Evolutionary conservation across 108 stramenopile species (phyloP).

Genomic region (Nitzschia palea): DNA sequence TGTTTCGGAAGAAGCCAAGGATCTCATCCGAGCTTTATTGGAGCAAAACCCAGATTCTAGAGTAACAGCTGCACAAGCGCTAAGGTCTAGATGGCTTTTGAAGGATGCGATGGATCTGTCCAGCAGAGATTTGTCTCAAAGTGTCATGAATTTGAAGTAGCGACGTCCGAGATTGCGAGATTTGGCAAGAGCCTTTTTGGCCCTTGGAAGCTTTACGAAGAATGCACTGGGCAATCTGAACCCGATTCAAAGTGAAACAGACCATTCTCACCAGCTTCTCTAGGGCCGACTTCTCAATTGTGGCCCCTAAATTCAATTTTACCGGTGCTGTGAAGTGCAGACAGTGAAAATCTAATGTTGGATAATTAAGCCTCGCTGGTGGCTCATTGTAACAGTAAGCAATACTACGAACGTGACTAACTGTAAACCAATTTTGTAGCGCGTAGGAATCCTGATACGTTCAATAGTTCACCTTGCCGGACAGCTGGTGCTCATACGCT

Average conservation of each 20-base stretch:
- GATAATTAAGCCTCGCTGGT: too few relatives aligned
- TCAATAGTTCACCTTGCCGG: too few relatives aligned
- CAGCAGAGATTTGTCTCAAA: slow-evolving; percentile 45
- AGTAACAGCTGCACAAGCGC: slow-evolving; percentile 56
- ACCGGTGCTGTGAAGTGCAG: too few relatives aligned
- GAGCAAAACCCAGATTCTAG: slow-evolving; percentile 63
- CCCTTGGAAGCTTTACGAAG: slow-evolving; percentile 5
- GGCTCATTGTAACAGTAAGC: too few relatives aligned
- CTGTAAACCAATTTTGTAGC: too few relatives aligned
- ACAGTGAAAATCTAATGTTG: too few relatives aligned
- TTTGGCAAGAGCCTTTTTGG: slow-evolving; percentile 24
- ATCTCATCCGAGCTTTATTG: slow-evolving; percentile 69
- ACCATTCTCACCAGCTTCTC: background rate
- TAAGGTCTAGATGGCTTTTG: slow-evolving; percentile 75
- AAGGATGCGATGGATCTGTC: slow-evolving; percentile 42
- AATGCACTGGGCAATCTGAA: slow-evolving; percentile 6
- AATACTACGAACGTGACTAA: too few relatives aligned
- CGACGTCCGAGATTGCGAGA: slow-evolving; percentile 16
- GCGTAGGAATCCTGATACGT: too few relatives aligned
- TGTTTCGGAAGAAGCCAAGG: slow-evolving; percentile 70
- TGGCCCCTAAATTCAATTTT: too few relatives aligned
- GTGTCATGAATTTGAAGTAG: slow-evolving; percentile 17
- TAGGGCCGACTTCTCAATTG: too few relatives aligned
- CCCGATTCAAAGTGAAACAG: slow-evolving; percentile 2
- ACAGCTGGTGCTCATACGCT: too few relatives aligned